phyloP scores from a whole-genome alignment of 1,284 basidiomycete genomes.

The Boletus semigastroideus region DNA sequence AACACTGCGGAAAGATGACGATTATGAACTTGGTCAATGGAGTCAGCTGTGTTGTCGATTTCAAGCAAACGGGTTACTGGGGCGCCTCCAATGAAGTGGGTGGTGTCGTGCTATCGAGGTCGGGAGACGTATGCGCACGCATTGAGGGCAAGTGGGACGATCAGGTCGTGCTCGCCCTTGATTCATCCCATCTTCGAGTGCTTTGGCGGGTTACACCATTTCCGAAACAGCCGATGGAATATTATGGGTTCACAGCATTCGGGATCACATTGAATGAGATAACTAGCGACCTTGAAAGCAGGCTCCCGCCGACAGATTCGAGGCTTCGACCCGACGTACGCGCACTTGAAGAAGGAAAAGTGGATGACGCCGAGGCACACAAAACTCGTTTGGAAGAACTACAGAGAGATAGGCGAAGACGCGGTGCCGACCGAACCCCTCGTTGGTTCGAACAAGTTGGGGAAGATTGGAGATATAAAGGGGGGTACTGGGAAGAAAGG shows the following conservation, averaged over 20 bases:
- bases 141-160: conserved; percentile 88
- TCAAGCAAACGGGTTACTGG: conserved; percentile 85
- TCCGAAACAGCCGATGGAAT: conserved; percentile 70
- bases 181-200: conserved; percentile 67
- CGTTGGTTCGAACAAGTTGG: conserved; percentile 73
- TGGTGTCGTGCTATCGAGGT: conserved; percentile 56
- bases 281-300: conserved; percentile 63
- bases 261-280: conserved; percentile 83
- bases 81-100: conserved; percentile 73
- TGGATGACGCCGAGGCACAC: conserved; percentile 74
- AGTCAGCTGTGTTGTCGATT: conserved; percentile 67
- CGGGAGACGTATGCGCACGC: conserved; percentile 53
- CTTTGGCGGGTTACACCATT: conserved; percentile 75
- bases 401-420: conserved; percentile 65
- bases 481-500: conserved; percentile 83
- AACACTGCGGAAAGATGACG: conserved; percentile 74
- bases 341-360: conserved; percentile 80
- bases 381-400: conserved; percentile 76
- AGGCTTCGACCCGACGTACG: conserved; percentile 84
- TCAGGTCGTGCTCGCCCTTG: conserved; percentile 63
- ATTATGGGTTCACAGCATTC: conserved; percentile 83
- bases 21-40: conserved; percentile 62
- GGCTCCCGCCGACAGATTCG: conserved; percentile 83
- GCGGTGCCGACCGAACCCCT: conserved; percentile 55
- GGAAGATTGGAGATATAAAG: conserved; percentile 73